Evolutionary conservation across 1,284 basidiomycete species (phyloP).

Genomic region (Ceratobasidium sp.): DNA sequence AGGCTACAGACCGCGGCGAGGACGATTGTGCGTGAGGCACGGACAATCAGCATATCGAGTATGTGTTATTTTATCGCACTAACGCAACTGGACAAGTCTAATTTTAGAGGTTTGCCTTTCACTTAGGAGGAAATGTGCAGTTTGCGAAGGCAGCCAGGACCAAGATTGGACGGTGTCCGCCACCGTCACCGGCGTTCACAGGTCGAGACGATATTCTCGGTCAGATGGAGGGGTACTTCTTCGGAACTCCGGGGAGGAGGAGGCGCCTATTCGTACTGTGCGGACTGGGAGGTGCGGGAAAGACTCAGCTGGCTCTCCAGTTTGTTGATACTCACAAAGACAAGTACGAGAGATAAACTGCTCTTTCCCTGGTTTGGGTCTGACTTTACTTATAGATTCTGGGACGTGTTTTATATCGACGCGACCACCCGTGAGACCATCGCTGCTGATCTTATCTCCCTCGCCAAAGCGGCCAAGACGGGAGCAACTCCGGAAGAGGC

Average conservation of each 20-base stretch:
- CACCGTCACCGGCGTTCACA: slow-evolving; percentile 9
- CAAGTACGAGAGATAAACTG: neutral
- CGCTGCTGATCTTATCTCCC: neutral
- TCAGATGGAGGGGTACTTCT: neutral
- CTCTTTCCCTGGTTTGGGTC: too few relatives aligned
- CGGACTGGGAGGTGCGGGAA: slow-evolving; percentile 22
- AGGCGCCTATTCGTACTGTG: slow-evolving; percentile 11
- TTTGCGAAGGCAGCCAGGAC: neutral
- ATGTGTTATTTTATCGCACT: neutral
- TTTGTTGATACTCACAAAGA: neutral
- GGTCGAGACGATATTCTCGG: slow-evolving; percentile 11
- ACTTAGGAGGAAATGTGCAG: neutral
- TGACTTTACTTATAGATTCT: neutral
- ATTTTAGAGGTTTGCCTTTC: too few relatives aligned
- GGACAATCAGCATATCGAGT: neutral
- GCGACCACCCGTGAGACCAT: slow-evolving; percentile 13
- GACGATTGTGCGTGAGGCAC: neutral
- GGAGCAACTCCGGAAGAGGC: neutral
- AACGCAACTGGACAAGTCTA: slow-evolving; percentile 2
- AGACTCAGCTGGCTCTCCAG: neutral
- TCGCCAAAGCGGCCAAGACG: neutral
- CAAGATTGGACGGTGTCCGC: neutral
- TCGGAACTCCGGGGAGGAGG: neutral
- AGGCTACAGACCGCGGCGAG: neutral
- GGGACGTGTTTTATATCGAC: slow-evolving; percentile 34